Percentiles rank a stretch among this genome's conserved stretches.
Conservation (phyloP, 169 alveolate species). For the Babesia gibsoni region DNA sequence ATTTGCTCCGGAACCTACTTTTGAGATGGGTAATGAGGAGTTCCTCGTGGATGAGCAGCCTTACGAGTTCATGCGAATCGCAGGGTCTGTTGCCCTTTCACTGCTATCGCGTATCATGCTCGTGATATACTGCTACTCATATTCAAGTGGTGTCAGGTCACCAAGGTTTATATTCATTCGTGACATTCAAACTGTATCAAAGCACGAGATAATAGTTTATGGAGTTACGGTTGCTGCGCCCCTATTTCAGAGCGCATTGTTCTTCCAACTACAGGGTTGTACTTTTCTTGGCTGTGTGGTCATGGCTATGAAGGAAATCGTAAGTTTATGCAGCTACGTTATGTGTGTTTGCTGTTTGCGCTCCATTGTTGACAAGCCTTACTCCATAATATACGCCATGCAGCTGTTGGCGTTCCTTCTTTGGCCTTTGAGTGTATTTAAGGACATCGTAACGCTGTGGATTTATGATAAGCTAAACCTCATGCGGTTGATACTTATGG, state of each 20-base stretch:
- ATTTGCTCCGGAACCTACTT: constrained; percentile 3
- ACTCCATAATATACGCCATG: constrained; percentile 1
- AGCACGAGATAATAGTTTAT: constrained; percentile 20
- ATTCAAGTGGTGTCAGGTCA: constrained; percentile 6
- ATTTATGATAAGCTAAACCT: neutral
- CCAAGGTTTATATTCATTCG: constrained; percentile 32
- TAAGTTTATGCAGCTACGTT: constrained; percentile 22
- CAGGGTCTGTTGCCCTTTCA: neutral
- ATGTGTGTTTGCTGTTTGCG: constrained; percentile 39
- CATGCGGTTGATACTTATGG: constrained; percentile 9
- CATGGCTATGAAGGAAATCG: constrained; percentile 10
- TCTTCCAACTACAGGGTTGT: constrained; percentile 27
- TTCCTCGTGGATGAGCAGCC: neutral
- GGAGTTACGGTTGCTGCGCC: constrained; percentile 15
- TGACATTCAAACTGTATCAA: neutral
- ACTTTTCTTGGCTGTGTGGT: constrained; percentile 10
- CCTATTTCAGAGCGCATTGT: neutral
- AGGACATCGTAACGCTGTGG: neutral
- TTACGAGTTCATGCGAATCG: constrained; percentile 6
- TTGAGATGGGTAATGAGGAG: constrained; percentile 11
- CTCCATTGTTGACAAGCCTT: neutral
- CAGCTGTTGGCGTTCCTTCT: constrained; percentile 2
- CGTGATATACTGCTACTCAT: constrained; percentile 3
- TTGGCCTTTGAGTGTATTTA: constrained; percentile 26
- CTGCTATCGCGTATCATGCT: neutral